Base-by-base conservation (phyloP, 169 alveolate genomes). In the Cryptosporidium canis region DNA sequence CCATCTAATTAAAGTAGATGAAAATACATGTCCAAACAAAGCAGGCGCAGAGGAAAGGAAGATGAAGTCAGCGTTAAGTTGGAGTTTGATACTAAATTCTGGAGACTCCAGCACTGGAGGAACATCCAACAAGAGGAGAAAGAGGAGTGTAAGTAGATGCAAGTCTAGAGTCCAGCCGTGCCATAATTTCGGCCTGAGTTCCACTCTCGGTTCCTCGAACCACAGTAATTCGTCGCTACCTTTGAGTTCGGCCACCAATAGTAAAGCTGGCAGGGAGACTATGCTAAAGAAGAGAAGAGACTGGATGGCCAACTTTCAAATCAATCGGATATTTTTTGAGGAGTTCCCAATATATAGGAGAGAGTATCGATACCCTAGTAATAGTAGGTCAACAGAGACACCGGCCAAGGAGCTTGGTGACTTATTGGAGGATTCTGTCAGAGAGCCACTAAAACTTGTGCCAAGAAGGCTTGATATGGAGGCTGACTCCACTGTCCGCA, bases 281-380 rank as follows among this genome's bases (percentile, higher is more conserved):
- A 1, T 33, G 9, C 4, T 58, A 14, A 29, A 35, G 18, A 61
- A 61, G 68, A 61, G 24, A 61, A 21, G 45, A 61, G 63, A 71
- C 5, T 71, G 43, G 29, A 71, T 8, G 18, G 39, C 29, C n/a
- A 39, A 39, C n/a, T 77, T 77, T 61, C 72, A 43, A n/a, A n/a
- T 55, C 0, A 77, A 77, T 41, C 6, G 87, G 24, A 48, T 77
- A 35, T 77, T 56, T 77, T 77, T 77, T 77, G 87, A 77, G 16
- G 72, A 61, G 16, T 77, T 77, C 18, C 87, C 87, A 41, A 21
- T 77, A 77, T 77, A 77, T 58, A 56, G 72, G 21, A 77, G 58
- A 16, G 67, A 70, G 87, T 41, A 39, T 44, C 37, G 18, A 37
- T 21, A 77, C 35, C 87, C 87, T 43, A 43, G 39, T 11, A 29